Base-by-base conservation (phyloP, 129 eudicot genomes). In the Lactuca sativa region DNA sequence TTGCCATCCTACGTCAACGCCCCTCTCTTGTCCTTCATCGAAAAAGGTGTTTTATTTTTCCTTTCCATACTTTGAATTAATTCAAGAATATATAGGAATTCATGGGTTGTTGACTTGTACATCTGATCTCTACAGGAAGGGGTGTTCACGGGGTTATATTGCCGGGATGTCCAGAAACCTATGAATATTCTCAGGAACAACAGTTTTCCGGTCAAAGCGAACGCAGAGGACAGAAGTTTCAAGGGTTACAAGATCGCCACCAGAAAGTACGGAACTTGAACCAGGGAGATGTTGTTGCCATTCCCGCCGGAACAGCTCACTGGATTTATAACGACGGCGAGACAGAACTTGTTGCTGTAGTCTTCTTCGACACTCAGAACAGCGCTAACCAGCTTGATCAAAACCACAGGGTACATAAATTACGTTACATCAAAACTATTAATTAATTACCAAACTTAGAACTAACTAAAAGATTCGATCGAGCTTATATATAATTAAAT, bases 281-380 rank as follows among this genome's bases (percentile, higher is more conserved):
- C 9, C 44, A 60, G 66, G 95, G 95, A 9, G 91, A 88, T 33
- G 56, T 88, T 13, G 49, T 81, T 33, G 92, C 92, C 30, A 48
- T 83, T 47, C 91, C 89, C 7, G 77, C 87, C 12, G 96, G 92
- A 9, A 80, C 86, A 2, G 85, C 88, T 62, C 87, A 82, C 62
- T 88, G 96, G 96, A 40, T 73, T 44, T 79, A 86, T 77, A 89
- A 89, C 70, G 74, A 79, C 31, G 96, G 96, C 5, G 73, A 89
- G 0, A 49, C 38, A 0, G 87, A 82, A 18, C 70, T 89, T 49
- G 79, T 86, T 17, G 65, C 10, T n/a, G 83, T 83, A n/a, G 81
- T 72, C 21, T 56, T 89, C 67, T 76, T 75, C 40, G 82, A 89
- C 73, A 52, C 75, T 43, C 25, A 71, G 72, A 89, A 81, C 80